phyloP scores from a whole-genome alignment of 1,284 basidiomycete species.

The Microstroma glucosiphilum region DNA sequence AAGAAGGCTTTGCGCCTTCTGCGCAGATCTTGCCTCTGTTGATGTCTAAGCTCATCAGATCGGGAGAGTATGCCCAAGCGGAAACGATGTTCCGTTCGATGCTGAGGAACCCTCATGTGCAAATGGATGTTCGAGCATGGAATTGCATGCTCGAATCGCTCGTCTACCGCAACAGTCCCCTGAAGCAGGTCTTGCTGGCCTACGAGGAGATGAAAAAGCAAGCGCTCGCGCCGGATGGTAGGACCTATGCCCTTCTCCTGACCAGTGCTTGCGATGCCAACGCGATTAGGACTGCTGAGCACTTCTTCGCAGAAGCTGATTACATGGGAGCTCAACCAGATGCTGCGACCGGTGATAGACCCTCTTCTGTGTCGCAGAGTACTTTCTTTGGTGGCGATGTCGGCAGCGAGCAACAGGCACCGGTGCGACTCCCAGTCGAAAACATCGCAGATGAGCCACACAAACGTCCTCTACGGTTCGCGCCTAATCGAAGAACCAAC shows the following conservation, averaged over 20 bases:
- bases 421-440: background rate
- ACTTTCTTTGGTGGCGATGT: conserved; percentile 11
- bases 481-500: conserved; percentile 29
- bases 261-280: conserved; percentile 76
- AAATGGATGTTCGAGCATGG: conserved; percentile 28
- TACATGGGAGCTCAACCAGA: conserved; percentile 11
- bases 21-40: background rate
- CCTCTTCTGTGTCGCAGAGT: too few relatives aligned
- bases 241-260: conserved; percentile 71
- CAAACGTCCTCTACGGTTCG: conserved; percentile 9
- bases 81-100: conserved; percentile 63
- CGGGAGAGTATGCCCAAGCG: background rate
- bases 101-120: conserved; percentile 43
- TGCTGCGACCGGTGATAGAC: conserved; percentile 2
- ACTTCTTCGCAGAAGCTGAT: conserved; percentile 57
- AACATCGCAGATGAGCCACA: background rate
- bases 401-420: background rate
- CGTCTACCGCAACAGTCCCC: conserved; percentile 71
- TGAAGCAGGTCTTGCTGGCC: conserved; percentile 61
- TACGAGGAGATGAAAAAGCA: conserved; percentile 61
- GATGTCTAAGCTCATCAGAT: background rate
- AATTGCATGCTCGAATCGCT: conserved; percentile 78
- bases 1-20: background rate
- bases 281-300: conserved; percentile 62
- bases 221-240: conserved; percentile 59